Evolutionary conservation across 176 grass and related monocot species (phyloP), one percentile per base, ranked within the genome.

Genomic region (Raddia guianensis): DNA sequence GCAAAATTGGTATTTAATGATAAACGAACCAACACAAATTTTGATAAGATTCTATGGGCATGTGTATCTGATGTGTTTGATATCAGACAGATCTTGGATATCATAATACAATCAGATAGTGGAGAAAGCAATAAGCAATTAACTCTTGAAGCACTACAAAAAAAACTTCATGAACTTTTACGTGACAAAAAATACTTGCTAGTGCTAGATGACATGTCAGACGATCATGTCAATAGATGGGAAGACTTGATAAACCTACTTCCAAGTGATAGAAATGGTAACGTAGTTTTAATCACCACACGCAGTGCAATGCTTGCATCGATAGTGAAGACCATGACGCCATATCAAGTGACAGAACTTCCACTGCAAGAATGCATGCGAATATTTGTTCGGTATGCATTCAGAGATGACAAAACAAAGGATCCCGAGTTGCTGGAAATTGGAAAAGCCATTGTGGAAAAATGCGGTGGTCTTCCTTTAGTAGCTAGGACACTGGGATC

Each of bases 191-290:
- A 35, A 45, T 79, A 68, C 20, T 79, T 79, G 20, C 49, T 79
- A 55, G 77, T 68, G 12, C n/a, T 79, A 55, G 77, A 79, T 44
- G 77, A 45, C 14, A 55, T 79, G 35, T 79, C 34, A 51, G 9
- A 67, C 44, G 62, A 55, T 4, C 42, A 44, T 8, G 0, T 42
- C 27, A 56, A n/a, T 2, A 34, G 44, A 0, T 79, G 63, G 77
- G 63, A 45, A 44, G 76, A 79, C 0, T 11, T 79, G 50, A 67
- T 8, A 44, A 68, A 13, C 18, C 7, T 80, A 0, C 35, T 80
- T 16, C 5, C 10, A 2, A 32, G 12, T 5, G 33, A 35, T 68
- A n/a, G 50, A 7, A 56, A 1, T 4, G 63, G 63, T 56, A 67
- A 63, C 18, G 49, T 79, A 12, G 10, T 79, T 67, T 0, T 79